Evolutionary conservation across 352 stramenopile genomes (phyloP), one percentile per base, ranked within the genome.

Genomic region (Pseudoperonospora humuli): DNA sequence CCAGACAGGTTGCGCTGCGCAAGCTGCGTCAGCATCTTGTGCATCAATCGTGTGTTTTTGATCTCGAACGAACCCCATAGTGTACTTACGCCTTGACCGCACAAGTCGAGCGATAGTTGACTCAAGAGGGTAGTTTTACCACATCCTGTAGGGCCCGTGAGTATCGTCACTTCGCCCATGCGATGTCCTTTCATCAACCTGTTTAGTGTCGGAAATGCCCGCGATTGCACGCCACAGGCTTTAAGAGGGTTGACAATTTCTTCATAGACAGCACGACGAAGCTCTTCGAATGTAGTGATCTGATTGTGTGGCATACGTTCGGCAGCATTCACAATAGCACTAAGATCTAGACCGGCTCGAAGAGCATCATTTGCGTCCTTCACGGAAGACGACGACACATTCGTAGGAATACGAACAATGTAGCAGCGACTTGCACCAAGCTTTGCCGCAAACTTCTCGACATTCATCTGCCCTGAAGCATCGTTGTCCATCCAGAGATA

Each of bases 401-500:
- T 70, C 3, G 55, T 25, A 14, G 70, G 67, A 23, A 86, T 69
- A 13, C 81, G 72, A 1, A 98, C 94, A 48, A 98, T 86, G 38
- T 96, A 95, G 61, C 77, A 91, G 14, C 86, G 76, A 33, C 70
- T 64, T 43, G 92, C 64, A 20, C 96, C 96, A 21, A 99, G 68
- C 54, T 99, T 99, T 50, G 87, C 67, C 3, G 89, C 86, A 60
- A 99, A 98, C 54, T 97, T 97, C 38, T 98, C 86, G 3, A 97
- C 86, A 42, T 93, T 97, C 27, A 96, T 88, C 58, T 95, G 72
- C 9, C 96, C 95, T 0, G 93, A 81, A 7, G 70, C 71, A 64
- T 99, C 97, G 47, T 96, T 96, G 69, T 99, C 97, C 89, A 99
- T 97, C 96, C 96, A 99, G 17, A 99, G 61, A 67, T 97, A 98